A percentile compares a stretch with the other conserved stretches of the same genome.
Conservation (phyloP, 208 protist species). For the Leptomonas seymouri region DNA sequence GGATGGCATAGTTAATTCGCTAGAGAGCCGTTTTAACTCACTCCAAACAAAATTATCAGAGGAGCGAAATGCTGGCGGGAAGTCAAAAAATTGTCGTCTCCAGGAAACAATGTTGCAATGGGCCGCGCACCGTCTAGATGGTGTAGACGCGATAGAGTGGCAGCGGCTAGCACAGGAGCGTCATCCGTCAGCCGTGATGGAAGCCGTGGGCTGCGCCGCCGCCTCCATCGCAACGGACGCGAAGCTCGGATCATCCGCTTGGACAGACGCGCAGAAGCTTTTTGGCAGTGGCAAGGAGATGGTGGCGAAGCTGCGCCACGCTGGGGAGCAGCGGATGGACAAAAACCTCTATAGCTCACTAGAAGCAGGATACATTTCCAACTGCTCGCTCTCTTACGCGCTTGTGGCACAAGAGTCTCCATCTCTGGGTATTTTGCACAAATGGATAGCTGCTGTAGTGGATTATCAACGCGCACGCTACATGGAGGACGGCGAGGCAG, state of each 20-base stretch:
- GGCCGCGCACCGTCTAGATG: slow-evolving; percentile 22
- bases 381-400: slow-evolving; percentile 22
- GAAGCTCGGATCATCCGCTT: slow-evolving; percentile 19
- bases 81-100: slow-evolving; percentile 6
- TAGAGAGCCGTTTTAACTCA: slow-evolving; percentile 18
- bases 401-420: slow-evolving; percentile 25
- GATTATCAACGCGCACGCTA: slow-evolving; percentile 46
- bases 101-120: slow-evolving; percentile 31
- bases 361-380: slow-evolving; percentile 11
- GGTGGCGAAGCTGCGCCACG: slow-evolving; percentile 7
- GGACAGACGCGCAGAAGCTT: slow-evolving; percentile 24
- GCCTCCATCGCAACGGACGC: slow-evolving; percentile 21
- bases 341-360: slow-evolving; percentile 19
- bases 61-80: slow-evolving; percentile 1
- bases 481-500: slow-evolving; percentile 33
- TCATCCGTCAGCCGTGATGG: slow-evolving; percentile 13
- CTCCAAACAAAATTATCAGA: slow-evolving; percentile 12
- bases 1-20: slow-evolving; percentile 21
- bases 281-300: slow-evolving; percentile 21
- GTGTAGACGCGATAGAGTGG: slow-evolving; percentile 23
- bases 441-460: slow-evolving; percentile 63
- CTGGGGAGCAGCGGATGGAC: slow-evolving; percentile 20
- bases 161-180: slow-evolving; percentile 13
- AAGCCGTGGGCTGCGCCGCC: slow-evolving; percentile 24
- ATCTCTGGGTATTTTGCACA: slow-evolving; percentile 38